These are phyloP conservation scores for Rhodotorula sp. DNA, from an alignment of 1,284 basidiomycete species.

Conservation along the genomic window DNA sequence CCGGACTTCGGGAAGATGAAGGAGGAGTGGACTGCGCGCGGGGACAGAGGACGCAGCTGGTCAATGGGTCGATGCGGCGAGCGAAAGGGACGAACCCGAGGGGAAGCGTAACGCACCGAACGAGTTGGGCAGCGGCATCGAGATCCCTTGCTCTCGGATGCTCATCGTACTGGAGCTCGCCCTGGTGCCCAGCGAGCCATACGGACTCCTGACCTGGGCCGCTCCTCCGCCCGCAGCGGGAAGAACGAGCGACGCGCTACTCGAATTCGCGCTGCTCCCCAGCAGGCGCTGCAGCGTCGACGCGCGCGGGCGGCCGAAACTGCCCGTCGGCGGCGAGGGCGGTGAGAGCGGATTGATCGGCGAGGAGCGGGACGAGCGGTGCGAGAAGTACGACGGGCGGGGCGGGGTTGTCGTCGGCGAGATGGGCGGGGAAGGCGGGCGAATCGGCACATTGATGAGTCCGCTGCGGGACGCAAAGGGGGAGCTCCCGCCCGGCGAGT, in stretches of 20 bases:
- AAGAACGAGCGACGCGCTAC: neutral
- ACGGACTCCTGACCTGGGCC: conserved; percentile 24
- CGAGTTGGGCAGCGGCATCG: conserved; percentile 31
- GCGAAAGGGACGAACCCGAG: neutral
- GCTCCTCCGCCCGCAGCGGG: neutral
- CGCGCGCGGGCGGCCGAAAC: conserved; percentile 14
- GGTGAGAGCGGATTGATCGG: conserved; percentile 6
- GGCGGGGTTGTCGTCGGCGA: neutral
- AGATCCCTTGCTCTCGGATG: conserved; percentile 25
- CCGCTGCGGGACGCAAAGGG: conserved; percentile 30
- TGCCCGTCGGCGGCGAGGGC: neutral
- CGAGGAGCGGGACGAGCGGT: conserved; percentile 21
- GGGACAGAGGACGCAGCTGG: neutral
- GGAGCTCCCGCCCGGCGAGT: conserved; percentile 16
- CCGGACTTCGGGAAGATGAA: conserved; percentile 34
- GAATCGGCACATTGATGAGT: conserved; percentile 21
- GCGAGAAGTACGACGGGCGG: conserved; percentile 3
- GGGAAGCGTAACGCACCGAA: conserved; percentile 30
- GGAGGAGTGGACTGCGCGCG: conserved; percentile 27
- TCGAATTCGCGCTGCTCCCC: neutral
- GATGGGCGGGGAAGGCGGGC: neutral
- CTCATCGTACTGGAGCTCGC: conserved; percentile 24
- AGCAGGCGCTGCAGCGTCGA: conserved; percentile 27
- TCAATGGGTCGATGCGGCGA: too few species aligned
- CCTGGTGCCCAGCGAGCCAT: neutral